Base-by-base conservation (phyloP, 352 stramenopile genomes). In the Pythium plurisporium region DNA sequence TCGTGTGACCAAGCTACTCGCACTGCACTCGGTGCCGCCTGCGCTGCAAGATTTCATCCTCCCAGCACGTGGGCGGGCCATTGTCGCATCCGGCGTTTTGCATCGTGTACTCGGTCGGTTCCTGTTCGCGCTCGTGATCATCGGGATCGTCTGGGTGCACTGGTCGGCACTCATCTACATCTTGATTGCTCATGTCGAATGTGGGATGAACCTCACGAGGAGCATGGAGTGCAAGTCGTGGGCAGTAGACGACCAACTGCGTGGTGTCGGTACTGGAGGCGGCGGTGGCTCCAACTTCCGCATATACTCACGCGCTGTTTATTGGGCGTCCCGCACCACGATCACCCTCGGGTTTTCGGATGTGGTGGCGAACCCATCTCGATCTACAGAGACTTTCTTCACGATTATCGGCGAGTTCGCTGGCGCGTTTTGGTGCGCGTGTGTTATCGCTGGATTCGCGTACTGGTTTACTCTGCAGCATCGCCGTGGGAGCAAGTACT, bases 301-400 rank as follows among this genome's bases (percentile, higher is more conserved):
- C 0, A 20, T 41, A 4, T 72, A 72, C 49, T 56, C 57, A 15
- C 59, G 64, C 8, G 60, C 62, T 0, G 47, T 65, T 0, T 72
- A 72, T 27, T 72, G 64, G 64, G 59, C 64, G 4, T 66, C 64
- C 5, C 60, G 64, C 7, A 65, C 59, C 7, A 45, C 69, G 10
- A 65, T 72, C 55, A 72, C 64, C 3, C 50, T 72, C 4, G 64
- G 64, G 1, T 72, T 72, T 25, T 65, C 64, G 8, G 64, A 72
- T 19, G 53, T 55, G 5, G 45, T 63, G 2, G 54, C 53, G 7
- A 63, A 65, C 19, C 17, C 58, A 4, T 50, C 58, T 27, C 61
- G 53, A 22, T 47, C 47, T 15, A 68, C 48, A 3, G 64, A 72
- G 47, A 66, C 64, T 14, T 62, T 65, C 17, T 69, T 62, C 52